Base-by-base conservation (phyloP, 2,329 filamentous ascomycete genomes). In the Leptographium lundbergii region DNA sequence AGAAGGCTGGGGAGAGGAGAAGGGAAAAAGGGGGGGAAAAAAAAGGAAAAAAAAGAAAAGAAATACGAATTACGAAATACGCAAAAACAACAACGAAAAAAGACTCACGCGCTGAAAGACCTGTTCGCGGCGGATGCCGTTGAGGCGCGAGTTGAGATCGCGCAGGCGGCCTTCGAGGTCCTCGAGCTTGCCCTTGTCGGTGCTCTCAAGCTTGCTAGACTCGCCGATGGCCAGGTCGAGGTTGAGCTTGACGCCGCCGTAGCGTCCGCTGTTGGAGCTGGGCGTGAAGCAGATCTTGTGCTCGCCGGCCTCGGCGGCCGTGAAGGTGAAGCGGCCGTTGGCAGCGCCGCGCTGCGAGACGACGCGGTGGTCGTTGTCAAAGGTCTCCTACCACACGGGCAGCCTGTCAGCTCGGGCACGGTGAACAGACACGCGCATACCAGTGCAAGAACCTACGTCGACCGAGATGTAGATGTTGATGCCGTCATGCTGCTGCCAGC, bases 311-410 rank as follows among this genome's bases (percentile, higher is more conserved):
- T 96, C 94, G 69, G 90, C 89, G 57, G 94, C 89, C 65, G 86
- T 91, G 81, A 99, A 97, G 68, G 92, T 96, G 79, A 97, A 97
- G 69, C 88, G 88, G 66, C 94, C 91, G 51, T 81, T 77, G 61
- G 82, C 75, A 50, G 80, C 74, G 67, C 92, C 91, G 62, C 87
- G 86, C 74, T 96, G 90, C 64, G 86, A 89, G 63, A 97, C 89
- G 62, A 99, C 88, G 63, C 91, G 91, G 81, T 99, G 94, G 78
- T 97, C 87, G 74, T 95, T 92, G 81, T 97, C 91, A 74, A 99
- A 99, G 68, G 87, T 82, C 78, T 99, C 94, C 82, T 87, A 14
- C 13, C 50, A 19, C 17, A 14, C 6, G 24, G 32, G 25, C 19
- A 34, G 36, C 51, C 27, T 48, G 22, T 45, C 29, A 36, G 24